Base-by-base conservation (phyloP, 2,329 filamentous ascomycete genomes). In the Sphaceloma murrayae region DNA sequence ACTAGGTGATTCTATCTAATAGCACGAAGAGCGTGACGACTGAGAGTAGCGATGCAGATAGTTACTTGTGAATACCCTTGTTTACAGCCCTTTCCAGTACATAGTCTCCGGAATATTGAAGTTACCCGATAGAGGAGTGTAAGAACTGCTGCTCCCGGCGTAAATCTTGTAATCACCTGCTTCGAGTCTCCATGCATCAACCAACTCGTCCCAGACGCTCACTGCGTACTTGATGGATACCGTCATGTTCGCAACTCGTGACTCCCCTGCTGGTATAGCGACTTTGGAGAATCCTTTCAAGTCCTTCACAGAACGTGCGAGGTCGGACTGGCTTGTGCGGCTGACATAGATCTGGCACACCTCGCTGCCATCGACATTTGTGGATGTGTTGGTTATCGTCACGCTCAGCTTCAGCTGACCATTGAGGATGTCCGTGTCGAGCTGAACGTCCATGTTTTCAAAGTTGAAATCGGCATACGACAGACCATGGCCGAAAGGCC, bases 401-500 rank as follows among this genome's bases (percentile, higher is more conserved):
- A 73, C 60, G 1, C 62, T 65, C 32, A 77, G 6, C 10, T 40
- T 16, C 5, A 18, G 7, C 19, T 29, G 10, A 8, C n/a, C 24
- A 18, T 40, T 16, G n/a, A 4, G 11, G 6, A 17, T 18, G 11
- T 14, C 9, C 4, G n/a, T 2, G 9, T 11, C 24, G 13, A 21
- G 29, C 29, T 16, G 9, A 4, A 29, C 36, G 8, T 17, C 36
- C 5, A 4, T 7, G 13, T 27, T 46, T 5, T 73, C 63, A 57
- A 87, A 27, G 7, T 11, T 27, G n/a, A n/a, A 91, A 1, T 64
- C 73, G 0, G 84, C 85, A 63, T 89, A 93, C 39, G 79, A 83
- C 3, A 94, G 70, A 0, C 87, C 87, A 47, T 78, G 86, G 0
- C 87, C 87, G 53, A 94, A 94, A 32, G 85, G 80, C 57, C 79